These are phyloP conservation scores for Syzygium jambos DNA, from an alignment of 345 rosid genomes.

Conservation along the genomic window DNA sequence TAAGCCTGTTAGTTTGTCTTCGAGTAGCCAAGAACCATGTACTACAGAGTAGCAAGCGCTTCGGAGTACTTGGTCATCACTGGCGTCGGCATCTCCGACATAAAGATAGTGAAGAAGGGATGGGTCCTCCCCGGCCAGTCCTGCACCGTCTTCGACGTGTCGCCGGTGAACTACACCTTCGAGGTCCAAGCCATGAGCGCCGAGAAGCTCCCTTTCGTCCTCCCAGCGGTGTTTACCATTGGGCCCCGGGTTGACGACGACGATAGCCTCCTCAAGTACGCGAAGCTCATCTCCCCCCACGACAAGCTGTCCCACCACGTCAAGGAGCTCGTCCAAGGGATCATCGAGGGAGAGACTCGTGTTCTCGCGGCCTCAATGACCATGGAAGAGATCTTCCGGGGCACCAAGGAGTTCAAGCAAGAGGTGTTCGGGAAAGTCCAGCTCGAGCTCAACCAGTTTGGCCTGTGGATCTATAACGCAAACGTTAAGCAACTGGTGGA, in stretches of 20 bases:
- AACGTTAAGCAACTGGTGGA: constrained; percentile 83
- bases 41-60: constrained; percentile 35
- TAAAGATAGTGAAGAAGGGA: constrained; percentile 59
- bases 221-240: constrained; percentile 69
- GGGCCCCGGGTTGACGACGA: constrained; percentile 62
- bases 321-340: constrained; percentile 68
- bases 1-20: neutral
- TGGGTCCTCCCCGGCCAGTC: constrained; percentile 67
- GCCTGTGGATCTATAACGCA: constrained; percentile 62
- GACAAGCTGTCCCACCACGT: constrained; percentile 59
- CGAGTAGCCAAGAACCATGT: constrained; percentile 18
- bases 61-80: constrained; percentile 59
- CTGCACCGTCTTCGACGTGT: constrained; percentile 48
- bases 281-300: constrained; percentile 61
- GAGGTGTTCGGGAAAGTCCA: constrained; percentile 79
- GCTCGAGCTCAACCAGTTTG: constrained; percentile 67
- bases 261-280: constrained; percentile 40
- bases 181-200: constrained; percentile 89
- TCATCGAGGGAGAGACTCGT: constrained; percentile 82
- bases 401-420: constrained; percentile 65
- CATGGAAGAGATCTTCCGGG: constrained; percentile 71
- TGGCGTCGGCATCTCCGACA: constrained; percentile 44
- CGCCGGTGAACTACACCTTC: constrained; percentile 78
- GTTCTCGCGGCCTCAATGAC: constrained; percentile 91
- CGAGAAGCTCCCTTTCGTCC: constrained; percentile 77